phyloP scores from a whole-genome alignment of 371 early-diverging fungal genomes.

The Rhizomucor miehei region DNA sequence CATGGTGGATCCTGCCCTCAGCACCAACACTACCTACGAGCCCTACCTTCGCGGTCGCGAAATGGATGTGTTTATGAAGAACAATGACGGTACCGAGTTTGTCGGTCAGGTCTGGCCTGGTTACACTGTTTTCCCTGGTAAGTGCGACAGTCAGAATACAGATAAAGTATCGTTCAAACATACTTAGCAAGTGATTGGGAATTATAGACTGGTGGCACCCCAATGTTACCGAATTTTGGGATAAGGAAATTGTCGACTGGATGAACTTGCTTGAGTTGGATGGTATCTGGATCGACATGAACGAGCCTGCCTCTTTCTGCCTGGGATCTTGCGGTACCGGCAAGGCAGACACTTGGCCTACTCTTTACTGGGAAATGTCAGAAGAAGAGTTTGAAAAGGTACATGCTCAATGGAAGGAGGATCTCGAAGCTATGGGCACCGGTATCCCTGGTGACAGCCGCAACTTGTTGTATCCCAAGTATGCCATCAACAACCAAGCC shows the following conservation, averaged over 20 bases:
- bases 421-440: constrained; percentile 6
- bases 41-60: constrained; percentile 38
- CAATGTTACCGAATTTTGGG: constrained; percentile 14
- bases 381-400: constrained; percentile 5
- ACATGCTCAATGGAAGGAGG: constrained; percentile 4
- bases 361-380: constrained; percentile 29
- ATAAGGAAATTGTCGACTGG: constrained; percentile 19
- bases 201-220: constrained; percentile 24
- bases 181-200: background rate
- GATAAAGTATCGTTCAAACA: background rate
- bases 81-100: constrained; percentile 35
- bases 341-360: constrained; percentile 25
- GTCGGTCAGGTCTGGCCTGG: constrained; percentile 71
- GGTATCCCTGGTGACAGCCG: constrained; percentile 20
- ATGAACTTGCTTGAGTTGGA: constrained; percentile 15
- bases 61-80: constrained; percentile 48
- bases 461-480: constrained; percentile 35
- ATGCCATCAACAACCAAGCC: constrained; percentile 35
- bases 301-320: constrained; percentile 64
- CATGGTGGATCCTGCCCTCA: constrained; percentile 55
- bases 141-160: too few species aligned
- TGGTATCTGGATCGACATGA: constrained; percentile 72
- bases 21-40: constrained; percentile 27
- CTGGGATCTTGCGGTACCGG: constrained; percentile 22
- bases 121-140: constrained; percentile 10